Percentiles rank a stretch among this genome's conserved stretches.
Conservation (phyloP, 2,329 filamentous ascomycete species). For the Botrytis aclada region DNA sequence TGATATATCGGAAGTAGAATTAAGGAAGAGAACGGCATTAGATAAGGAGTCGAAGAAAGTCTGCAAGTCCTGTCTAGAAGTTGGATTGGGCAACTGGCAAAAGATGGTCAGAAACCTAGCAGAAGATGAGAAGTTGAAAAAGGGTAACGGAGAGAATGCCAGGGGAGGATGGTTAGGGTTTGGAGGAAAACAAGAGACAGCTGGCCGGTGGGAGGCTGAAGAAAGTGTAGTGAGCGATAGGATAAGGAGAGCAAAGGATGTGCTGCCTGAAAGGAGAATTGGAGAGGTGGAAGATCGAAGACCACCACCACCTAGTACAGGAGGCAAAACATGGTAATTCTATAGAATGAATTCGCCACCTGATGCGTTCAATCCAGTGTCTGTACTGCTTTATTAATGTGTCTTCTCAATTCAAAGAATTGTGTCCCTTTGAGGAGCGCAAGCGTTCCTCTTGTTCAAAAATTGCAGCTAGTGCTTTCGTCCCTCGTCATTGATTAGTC, state of each 20-base stretch:
- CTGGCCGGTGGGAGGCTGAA: slow-evolving; percentile 40
- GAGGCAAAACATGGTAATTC: slow-evolving; percentile 1
- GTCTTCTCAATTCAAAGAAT: not conserved
- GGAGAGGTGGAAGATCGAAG: slow-evolving; percentile 6
- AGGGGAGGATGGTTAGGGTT: slow-evolving; percentile 34
- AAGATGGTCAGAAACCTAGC: slow-evolving; percentile 69
- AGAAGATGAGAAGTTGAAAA: slow-evolving; percentile 38
- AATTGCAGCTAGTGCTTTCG: not conserved
- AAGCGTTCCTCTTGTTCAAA: not conserved
- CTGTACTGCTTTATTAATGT: not conserved
- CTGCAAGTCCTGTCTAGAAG: slow-evolving; percentile 73
- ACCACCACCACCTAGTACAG: slow-evolving; percentile 6
- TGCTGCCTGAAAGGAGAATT: slow-evolving; percentile 14
- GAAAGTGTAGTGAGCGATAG: slow-evolving; percentile 36
- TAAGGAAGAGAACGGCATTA: slow-evolving; percentile 42
- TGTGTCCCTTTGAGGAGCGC: not conserved
- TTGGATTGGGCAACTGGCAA: slow-evolving; percentile 78
- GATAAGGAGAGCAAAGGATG: slow-evolving; percentile 30
- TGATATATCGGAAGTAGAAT: slow-evolving; percentile 70
- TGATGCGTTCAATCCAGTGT: not conserved
- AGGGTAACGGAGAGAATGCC: slow-evolving; percentile 18
- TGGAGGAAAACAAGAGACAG: slow-evolving; percentile 27
- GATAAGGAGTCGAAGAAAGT: slow-evolving; percentile 48
- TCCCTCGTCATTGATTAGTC: not conserved
- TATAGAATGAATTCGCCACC: not conserved